These are phyloP conservation scores for Xerocomellus dryophilus DNA, from an alignment of 768 basidiomycete genomes.

Conservation along the genomic window DNA sequence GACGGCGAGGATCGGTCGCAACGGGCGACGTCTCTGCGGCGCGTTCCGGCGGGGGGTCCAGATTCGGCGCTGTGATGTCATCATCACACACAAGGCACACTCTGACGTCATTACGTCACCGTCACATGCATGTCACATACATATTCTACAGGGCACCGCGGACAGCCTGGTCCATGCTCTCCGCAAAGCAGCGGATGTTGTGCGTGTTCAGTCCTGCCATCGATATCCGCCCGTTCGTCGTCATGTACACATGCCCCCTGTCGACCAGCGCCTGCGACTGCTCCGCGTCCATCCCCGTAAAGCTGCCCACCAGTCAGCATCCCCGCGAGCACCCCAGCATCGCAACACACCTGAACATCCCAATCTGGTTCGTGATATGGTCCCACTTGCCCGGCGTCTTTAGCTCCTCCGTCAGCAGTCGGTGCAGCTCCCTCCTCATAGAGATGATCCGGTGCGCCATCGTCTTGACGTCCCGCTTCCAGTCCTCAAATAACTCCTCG, in stretches of 20 bases:
- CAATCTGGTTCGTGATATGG: conserved; percentile 95
- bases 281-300: conserved; percentile 70
- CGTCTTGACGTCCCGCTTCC: conserved; percentile 85
- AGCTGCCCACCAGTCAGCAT: conserved; percentile 45
- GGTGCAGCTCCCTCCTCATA: conserved; percentile 81
- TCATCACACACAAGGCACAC: conserved; percentile 17
- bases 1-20: conserved; percentile 22
- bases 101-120: conserved; percentile 24
- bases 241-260: conserved; percentile 81
- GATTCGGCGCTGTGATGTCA: conserved; percentile 32
- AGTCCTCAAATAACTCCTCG: conserved; percentile 71
- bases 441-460: conserved; percentile 78
- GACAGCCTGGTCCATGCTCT: conserved; percentile 64
- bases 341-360: conserved; percentile 83
- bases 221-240: conserved; percentile 83
- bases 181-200: conserved; percentile 78
- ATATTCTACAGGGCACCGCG: conserved; percentile 41
- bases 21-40: conserved; percentile 24
- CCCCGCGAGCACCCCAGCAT: neutral
- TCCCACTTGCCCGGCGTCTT: conserved; percentile 92
- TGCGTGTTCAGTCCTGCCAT: conserved; percentile 88
- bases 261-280: conserved; percentile 70
- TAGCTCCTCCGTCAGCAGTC: conserved; percentile 64
- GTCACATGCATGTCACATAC: neutral
- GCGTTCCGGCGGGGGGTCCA: conserved; percentile 27